phyloP scores from a whole-genome alignment of 768 basidiomycete genomes.

The Galerina sulciceps region DNA sequence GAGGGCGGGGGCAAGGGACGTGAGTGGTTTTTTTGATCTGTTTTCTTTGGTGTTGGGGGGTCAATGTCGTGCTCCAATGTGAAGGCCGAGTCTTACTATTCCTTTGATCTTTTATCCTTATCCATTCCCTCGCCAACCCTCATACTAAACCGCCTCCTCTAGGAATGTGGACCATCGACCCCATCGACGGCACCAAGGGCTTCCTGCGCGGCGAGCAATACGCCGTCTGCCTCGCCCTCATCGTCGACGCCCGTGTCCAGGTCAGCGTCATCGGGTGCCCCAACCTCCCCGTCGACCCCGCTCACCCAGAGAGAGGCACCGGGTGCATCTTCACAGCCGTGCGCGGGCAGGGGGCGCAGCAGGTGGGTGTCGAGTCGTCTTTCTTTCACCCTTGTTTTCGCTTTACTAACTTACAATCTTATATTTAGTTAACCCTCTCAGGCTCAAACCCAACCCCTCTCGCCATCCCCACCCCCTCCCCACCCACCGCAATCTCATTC shows the following conservation, averaged over 20 bases:
- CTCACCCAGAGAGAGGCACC: slow-evolving; percentile 57
- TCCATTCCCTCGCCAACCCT: too few relatives aligned
- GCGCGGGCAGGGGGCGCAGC: slow-evolving; percentile 83
- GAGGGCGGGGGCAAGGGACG: slow-evolving; percentile 75
- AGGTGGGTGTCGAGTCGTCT: slow-evolving; percentile 40
- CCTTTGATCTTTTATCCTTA: too few relatives aligned
- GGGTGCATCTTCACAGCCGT: slow-evolving; percentile 89
- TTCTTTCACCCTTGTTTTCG: neutral
- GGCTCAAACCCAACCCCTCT: slow-evolving; percentile 53
- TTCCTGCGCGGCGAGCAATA: slow-evolving; percentile 93
- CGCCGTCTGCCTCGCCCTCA: slow-evolving; percentile 87
- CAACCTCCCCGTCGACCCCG: slow-evolving; percentile 71
- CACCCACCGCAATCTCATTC: slow-evolving; percentile 59
- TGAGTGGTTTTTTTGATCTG: slow-evolving; percentile 41
- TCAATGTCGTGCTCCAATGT: too few relatives aligned
- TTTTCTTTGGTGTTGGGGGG: too few relatives aligned
- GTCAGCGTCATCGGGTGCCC: slow-evolving; percentile 93
- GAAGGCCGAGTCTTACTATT: too few relatives aligned
- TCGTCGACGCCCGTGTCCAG: slow-evolving; percentile 77
- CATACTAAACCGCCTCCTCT: too few relatives aligned
- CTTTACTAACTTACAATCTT: neutral
- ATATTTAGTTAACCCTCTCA: slow-evolving; percentile 53
- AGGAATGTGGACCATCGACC: slow-evolving; percentile 90
- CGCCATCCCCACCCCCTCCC: slow-evolving; percentile 49
- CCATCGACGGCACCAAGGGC: slow-evolving; percentile 93